Evolutionary conservation across 495 filamentous ascomycete genomes (phyloP).

Genomic region (Tuber brumale): DNA sequence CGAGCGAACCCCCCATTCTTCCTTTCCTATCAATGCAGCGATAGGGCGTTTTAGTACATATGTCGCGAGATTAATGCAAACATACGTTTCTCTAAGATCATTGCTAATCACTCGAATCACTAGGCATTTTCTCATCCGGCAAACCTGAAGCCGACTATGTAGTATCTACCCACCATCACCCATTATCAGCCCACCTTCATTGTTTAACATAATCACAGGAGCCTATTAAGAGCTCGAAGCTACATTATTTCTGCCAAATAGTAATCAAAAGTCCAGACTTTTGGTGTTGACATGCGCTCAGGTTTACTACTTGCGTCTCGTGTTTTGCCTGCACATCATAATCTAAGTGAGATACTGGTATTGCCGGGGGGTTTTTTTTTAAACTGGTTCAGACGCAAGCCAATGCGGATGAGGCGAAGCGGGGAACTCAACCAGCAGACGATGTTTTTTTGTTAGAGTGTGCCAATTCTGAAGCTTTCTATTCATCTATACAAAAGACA

Average conservation of each 20-base stretch:
- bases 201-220: neutral
- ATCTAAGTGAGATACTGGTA: neutral
- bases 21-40: neutral
- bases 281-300: neutral
- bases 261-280: neutral
- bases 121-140: neutral
- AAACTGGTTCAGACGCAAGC: neutral
- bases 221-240: neutral
- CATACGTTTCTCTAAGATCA: neutral
- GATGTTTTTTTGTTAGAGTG: neutral
- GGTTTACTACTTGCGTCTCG: neutral
- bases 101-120: neutral
- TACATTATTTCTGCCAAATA: neutral
- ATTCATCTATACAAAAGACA: neutral
- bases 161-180: neutral
- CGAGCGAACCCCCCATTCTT: neutral
- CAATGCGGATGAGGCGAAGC: neutral
- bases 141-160: neutral
- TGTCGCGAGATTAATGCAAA: neutral
- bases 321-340: neutral
- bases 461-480: slow-evolving; percentile 1
- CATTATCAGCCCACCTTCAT: neutral
- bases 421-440: neutral
- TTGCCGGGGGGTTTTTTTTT: neutral
- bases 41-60: neutral